A percentile compares a stretch with the other conserved stretches of the same genome.
Conservation (phyloP, 2,329 filamentous ascomycete genomes). For the Cytospora chrysosperma region DNA sequence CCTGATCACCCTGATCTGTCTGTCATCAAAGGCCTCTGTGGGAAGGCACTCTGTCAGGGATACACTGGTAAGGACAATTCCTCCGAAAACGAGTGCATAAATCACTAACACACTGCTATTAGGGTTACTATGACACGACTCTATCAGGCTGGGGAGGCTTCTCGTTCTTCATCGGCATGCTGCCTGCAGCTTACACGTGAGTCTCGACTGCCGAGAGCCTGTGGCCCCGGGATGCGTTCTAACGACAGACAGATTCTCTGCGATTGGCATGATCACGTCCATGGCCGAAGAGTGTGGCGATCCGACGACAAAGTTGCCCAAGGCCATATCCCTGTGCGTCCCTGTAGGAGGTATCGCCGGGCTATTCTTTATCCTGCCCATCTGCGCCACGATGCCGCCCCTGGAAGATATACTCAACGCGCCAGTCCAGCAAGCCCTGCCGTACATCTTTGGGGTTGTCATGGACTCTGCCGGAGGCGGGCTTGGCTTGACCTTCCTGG, state of each 20-base stretch:
- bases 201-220: not conserved
- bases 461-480: slow-evolving; percentile 51
- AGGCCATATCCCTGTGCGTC: slow-evolving; percentile 50
- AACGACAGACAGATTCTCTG: slow-evolving; percentile 44
- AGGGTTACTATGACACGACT: slow-evolving; percentile 54
- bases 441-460: slow-evolving; percentile 51
- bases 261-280: slow-evolving; percentile 60
- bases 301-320: slow-evolving; percentile 51
- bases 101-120: not conserved
- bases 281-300: slow-evolving; percentile 61
- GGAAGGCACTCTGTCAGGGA: slow-evolving; percentile 52
- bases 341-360: slow-evolving; percentile 54
- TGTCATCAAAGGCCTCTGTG: slow-evolving; percentile 53
- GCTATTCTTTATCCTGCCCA: slow-evolving; percentile 50
- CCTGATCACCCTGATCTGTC: slow-evolving; percentile 54
- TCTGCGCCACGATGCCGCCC: slow-evolving; percentile 46
- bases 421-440: slow-evolving; percentile 53
- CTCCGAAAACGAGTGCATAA: not conserved
- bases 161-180: slow-evolving; percentile 61
- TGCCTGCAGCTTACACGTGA: slow-evolving; percentile 55
- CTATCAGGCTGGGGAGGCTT: slow-evolving; percentile 59
- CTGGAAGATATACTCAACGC: slow-evolving; percentile 45
- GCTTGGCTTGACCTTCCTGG: slow-evolving; percentile 50
- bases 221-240: not conserved
- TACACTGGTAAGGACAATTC: slow-evolving; percentile 39